Evolutionary conservation across 2,329 filamentous ascomycete species (phyloP), one percentile per base, ranked within the genome.

Genomic region (Ambrosiella cleistominuta): DNA sequence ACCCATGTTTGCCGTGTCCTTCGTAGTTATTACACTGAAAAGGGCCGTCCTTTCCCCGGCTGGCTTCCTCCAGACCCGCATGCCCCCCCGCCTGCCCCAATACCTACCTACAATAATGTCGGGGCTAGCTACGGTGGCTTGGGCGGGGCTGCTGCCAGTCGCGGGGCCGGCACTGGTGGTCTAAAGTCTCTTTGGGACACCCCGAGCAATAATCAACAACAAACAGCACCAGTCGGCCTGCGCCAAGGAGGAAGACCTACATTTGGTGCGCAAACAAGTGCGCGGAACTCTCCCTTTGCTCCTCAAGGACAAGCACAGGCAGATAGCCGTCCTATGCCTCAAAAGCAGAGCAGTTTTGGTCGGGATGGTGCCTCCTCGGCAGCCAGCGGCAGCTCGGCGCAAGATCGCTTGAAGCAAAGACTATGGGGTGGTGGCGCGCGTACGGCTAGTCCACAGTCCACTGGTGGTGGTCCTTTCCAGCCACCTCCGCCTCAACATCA

Each of bases 31-130:
- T 97, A 98, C 75, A 80, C 76, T 56, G 90, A 97, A 69, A 93
- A 94, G 67, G 86, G 85, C 64, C 82, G 83, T 19, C 76, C 82
- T 1, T 86, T 90, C 62, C 93, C 93, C 0, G 72, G 75, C 64
- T 97, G 93, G 91, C 82, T 97, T 7, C 88, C 90, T 7, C 83
- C 87, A 5, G 88, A 95, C 69, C 90, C 88, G n/a, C 91, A 88
- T 70, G 69, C 68, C 9, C 81, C 81, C 47, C 76, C 77, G 42
- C 59, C 58, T 27, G 74, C 78, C 39, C 69, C 72, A 53, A 73
- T 77, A 63, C 69, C 79, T 59, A 68, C 81, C 62, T 75, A 79
- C 70, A 71, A 77, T 62, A 69, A 73, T 66, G 71, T 79, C 65
- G 73, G 75, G 65, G 69, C 77, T 63, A 74, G 75, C 65, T 79